Percentiles rank a stretch among this genome's conserved stretches.
Conservation (phyloP, 176 grass and related monocot species). For the Elymus sibiricus region DNA sequence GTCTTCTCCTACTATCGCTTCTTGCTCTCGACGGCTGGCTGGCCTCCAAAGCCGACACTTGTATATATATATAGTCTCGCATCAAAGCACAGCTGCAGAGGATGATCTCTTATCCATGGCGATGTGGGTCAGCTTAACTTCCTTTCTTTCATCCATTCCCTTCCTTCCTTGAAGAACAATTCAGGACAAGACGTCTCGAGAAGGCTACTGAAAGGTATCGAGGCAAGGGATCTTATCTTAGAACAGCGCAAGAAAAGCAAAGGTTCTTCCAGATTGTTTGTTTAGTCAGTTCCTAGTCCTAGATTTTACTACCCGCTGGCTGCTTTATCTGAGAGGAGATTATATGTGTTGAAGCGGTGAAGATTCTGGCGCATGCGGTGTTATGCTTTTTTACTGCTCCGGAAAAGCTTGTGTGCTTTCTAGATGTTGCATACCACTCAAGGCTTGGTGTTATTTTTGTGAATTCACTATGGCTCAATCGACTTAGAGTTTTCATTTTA, state of each 20-base stretch:
- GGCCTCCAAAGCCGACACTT: not conserved
- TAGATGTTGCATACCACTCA: too few relatives aligned
- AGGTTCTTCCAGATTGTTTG: conserved; percentile 9
- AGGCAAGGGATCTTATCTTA: conserved; percentile 37
- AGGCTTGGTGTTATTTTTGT: too few relatives aligned
- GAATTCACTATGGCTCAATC: too few relatives aligned
- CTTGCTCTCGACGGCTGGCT: not conserved
- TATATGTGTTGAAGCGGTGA: not conserved
- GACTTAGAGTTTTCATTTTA: too few relatives aligned
- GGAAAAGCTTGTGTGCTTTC: too few relatives aligned
- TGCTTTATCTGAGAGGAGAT: not conserved
- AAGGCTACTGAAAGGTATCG: conserved; percentile 9
- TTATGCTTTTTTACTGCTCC: not conserved
- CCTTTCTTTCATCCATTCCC: not conserved
- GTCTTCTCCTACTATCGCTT: not conserved
- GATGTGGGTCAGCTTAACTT: conserved; percentile 2
- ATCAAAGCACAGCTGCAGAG: not conserved
- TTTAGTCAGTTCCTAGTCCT: not conserved
- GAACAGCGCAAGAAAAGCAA: conserved; percentile 30
- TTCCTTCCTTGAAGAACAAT: conserved; percentile 37
- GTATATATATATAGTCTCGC: not conserved
- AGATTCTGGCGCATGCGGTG: not conserved
- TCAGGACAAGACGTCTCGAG: not conserved
- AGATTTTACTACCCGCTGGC: not conserved
- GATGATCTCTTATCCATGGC: not conserved